Evolutionary conservation across 2,329 filamentous ascomycete species (phyloP).

Genomic region (Fusarium sororula): DNA sequence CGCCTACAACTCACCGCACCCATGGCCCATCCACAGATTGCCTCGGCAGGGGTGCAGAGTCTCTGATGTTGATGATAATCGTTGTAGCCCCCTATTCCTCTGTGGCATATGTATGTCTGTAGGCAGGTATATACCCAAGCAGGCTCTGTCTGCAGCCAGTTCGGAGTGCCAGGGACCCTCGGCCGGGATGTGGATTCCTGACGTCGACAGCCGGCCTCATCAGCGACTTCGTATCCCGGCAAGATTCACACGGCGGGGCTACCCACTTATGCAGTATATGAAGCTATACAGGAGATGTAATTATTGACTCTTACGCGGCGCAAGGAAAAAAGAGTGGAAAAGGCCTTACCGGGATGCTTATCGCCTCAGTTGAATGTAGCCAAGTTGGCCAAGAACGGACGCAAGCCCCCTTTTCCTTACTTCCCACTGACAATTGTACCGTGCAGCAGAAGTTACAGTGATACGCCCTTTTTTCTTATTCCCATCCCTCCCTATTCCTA

Average conservation of each 20-base stretch:
- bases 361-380: constrained; percentile 19
- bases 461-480: constrained; percentile 8
- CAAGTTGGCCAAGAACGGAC: constrained; percentile 18
- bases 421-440: background rate
- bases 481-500: background rate
- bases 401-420: constrained; percentile 20
- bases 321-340: constrained; percentile 5
- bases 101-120: background rate
- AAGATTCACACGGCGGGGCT: background rate
- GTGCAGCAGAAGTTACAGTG: constrained; percentile 1
- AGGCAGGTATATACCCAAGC: background rate
- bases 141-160: background rate
- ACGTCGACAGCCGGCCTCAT: background rate
- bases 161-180: background rate
- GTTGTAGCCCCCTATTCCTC: constrained; percentile 10
- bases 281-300: background rate
- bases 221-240: background rate
- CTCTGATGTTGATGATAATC: background rate
- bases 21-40: background rate
- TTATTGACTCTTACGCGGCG: constrained; percentile 23
- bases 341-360: constrained; percentile 1
- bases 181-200: background rate
- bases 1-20: constrained; percentile 5
- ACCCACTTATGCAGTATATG: background rate
- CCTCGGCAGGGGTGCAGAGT: constrained; percentile 8